Evolutionary conservation across 2,329 filamentous ascomycete genomes (phyloP), one percentile per base, ranked within the genome.

Genomic region (Fusarium denticulatum): DNA sequence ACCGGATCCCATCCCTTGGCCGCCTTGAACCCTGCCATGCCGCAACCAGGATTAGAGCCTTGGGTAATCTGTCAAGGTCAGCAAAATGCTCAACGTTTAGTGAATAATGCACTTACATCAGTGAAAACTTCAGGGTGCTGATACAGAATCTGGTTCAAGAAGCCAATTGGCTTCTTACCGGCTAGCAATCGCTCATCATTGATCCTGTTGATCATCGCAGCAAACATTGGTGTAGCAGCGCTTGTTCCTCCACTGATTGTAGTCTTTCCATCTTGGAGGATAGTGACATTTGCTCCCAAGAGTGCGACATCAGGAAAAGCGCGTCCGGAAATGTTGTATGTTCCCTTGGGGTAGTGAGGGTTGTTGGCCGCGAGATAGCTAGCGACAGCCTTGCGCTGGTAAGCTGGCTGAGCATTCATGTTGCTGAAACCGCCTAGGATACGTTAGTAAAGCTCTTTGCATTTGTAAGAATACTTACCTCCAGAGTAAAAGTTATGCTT

Each of bases 1-100:
- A 63, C 60, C 3, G 60, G 60, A 40, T 63, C 60, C 60, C 60
- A 63, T 20, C 60, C 60, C 28, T 63, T 63, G 8, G 60, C 60
- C 13, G 60, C 60, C 13, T 63, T 42, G 15, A 63, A 63, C 6
- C 60, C 60, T 6, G 20, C n/a, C 1, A 3, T 63, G 8, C n/a
- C 60, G 7, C 60, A 63, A 14, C 60, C 60, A 18, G 60, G 60
- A 7, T 63, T 63, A 1, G 28, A 40, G 5, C 60, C 60, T 7
- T 60, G 36, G 2, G 53, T 63, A 7, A 63, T 63, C 60, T 63
- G 3, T 1, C 1, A 9, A 18, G 1, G 18, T 47, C 8, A 47
- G 26, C 16, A 22, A 46, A 20, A 15, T 22, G 5, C 1, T 20
- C 6, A 5, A 11, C 15, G 1, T 1, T 20, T 3, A 15, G 5